phyloP scores from a whole-genome alignment of 306 rosid genomes.

The Glycine soja region DNA sequence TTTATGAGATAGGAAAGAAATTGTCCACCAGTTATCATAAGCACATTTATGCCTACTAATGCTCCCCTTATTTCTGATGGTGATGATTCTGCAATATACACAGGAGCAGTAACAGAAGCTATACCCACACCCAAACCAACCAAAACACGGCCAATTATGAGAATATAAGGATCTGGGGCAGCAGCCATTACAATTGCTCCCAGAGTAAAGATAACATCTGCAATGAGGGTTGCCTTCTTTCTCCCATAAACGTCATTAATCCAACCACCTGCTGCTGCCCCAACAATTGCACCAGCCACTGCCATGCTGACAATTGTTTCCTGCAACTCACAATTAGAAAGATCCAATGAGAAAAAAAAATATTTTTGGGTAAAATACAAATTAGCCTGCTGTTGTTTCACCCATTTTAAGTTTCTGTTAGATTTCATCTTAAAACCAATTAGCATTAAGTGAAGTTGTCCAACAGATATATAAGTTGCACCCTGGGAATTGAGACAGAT shows the following conservation, averaged over 20 bases:
- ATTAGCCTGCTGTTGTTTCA: neutral
- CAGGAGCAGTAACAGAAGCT: constrained; percentile 95
- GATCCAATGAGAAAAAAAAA: neutral
- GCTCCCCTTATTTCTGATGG: constrained; percentile 95
- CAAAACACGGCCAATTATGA: constrained; percentile 81
- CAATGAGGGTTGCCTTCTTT: constrained; percentile 79
- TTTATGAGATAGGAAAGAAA: constrained; percentile 88
- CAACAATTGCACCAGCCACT: constrained; percentile 82
- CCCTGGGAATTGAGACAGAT: no score
- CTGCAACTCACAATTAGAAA: constrained; percentile 51
- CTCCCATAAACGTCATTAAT: constrained; percentile 83
- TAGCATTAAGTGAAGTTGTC: no score
- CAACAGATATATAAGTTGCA: no score
- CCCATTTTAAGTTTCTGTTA: neutral
- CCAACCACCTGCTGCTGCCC: constrained; percentile 94
- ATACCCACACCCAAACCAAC: constrained; percentile 84
- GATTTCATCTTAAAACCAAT: no score
- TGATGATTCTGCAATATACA: constrained; percentile 87
- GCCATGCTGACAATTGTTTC: constrained; percentile 97
- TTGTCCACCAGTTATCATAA: constrained; percentile 91
- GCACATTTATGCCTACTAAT: constrained; percentile 84
- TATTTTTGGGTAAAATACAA: neutral
- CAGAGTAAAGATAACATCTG: constrained; percentile 73
- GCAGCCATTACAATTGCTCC: constrained; percentile 91
- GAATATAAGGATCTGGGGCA: constrained; percentile 87